phyloP scores from a whole-genome alignment of 2,329 filamentous ascomycete species.

The Phoma sp. region DNA sequence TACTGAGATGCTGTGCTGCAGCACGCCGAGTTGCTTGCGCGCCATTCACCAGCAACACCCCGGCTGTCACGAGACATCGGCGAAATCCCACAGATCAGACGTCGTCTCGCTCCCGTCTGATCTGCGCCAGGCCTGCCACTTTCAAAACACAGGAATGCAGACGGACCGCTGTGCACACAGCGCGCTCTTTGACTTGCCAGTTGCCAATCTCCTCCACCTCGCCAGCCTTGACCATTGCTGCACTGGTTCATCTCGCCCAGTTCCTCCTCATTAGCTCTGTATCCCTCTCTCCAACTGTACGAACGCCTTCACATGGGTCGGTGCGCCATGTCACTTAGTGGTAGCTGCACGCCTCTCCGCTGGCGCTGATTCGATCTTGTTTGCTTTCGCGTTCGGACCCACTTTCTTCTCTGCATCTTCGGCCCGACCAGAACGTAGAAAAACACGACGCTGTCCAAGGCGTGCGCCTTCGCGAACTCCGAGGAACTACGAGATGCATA shows the following conservation, averaged over 20 bases:
- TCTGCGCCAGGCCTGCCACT: constrained; percentile 18
- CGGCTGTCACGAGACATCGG: constrained; percentile 19
- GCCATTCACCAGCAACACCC: constrained; percentile 13
- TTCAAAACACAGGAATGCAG: constrained; percentile 11
- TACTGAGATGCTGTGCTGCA: constrained; percentile 1
- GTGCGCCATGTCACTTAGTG: constrained; percentile 4
- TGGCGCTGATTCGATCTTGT: constrained; percentile 10
- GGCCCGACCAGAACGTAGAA: constrained; percentile 17
- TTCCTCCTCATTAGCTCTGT: background rate
- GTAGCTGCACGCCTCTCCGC: constrained; percentile 10
- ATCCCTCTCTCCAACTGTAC: background rate
- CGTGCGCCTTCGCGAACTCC: constrained; percentile 6
- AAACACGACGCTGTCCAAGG: constrained; percentile 1
- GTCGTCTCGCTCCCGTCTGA: constrained; percentile 21
- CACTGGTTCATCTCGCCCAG: constrained; percentile 3
- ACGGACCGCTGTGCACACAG: constrained; percentile 10
- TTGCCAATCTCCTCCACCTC: constrained; percentile 11
- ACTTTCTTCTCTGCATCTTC: constrained; percentile 14
- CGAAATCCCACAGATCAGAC: constrained; percentile 17
- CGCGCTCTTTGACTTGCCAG: constrained; percentile 2
- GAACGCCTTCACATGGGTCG: constrained; percentile 12
- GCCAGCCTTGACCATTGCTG: background rate
- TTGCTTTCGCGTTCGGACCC: constrained; percentile 8
- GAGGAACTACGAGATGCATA: constrained; percentile 5
- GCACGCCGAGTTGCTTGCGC: constrained; percentile 12